Base-by-base conservation (phyloP, 176 grass and related monocot genomes). In the Luzula sylvatica region DNA sequence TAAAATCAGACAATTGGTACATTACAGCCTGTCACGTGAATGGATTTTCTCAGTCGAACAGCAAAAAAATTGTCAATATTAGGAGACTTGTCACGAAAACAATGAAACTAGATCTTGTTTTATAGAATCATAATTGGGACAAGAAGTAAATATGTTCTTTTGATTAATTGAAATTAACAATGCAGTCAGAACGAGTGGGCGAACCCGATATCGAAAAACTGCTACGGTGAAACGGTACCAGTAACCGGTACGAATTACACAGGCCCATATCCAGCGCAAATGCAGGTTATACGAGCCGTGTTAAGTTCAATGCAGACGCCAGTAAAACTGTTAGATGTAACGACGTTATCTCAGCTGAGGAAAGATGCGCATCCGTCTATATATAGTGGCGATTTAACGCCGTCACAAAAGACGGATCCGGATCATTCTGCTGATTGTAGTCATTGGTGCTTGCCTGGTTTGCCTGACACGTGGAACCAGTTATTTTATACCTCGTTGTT, bases 381-480 rank as follows among this genome's bases (percentile, higher is more conserved):
- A 32, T 98, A 83, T 60, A 90, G 85, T 65, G 92, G 81, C 4
- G 85, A 83, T 51, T 22, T 86, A 23, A 68, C 67, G 28, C 75
- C 85, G 24, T 73, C 73, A 69, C 90, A 96, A 64, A 73, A 74
- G 25, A 67, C 80, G 43, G 75, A 75, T 58, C 75, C 80, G 0
- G 67, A 69, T 46, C 76, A 69, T 63, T 86, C 81, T 0, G 78
- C 72, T 5, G 85, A 96, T 32, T 96, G 92, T 65, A 96, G 92
- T 55, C 85, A 96, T 30, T 90, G 92, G 92, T 90, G 92, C 55
- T 78, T 96, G 21, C 85, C 85, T 0, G 92, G 85, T 38, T 77
- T 96, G 8, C 90, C 92, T 19, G 92, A 96, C 53, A 86, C 84
- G 0, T 96, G 92, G 92, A 96, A 96, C 81, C 92, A 89, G 62